These are phyloP conservation scores for Fusarium sp. DNA, from an alignment of 2,329 filamentous ascomycete species.

Conservation along the genomic window DNA sequence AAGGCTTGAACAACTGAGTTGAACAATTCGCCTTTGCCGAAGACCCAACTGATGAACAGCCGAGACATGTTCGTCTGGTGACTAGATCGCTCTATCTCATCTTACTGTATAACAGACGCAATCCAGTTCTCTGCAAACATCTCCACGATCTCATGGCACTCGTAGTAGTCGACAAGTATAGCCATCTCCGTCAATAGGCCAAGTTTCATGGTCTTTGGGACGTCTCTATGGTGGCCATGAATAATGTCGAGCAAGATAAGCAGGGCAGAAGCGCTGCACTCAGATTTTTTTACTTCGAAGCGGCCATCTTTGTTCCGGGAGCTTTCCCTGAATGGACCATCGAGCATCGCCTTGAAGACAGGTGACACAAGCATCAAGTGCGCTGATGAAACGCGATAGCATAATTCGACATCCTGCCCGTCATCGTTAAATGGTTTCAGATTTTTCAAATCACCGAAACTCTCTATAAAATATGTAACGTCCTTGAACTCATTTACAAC, in stretches of 20 bases:
- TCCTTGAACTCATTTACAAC: not conserved
- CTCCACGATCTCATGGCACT: constrained; percentile 36
- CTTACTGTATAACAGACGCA: fast-evolving
- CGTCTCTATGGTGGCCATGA: constrained; percentile 31
- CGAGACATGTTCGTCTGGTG: not conserved
- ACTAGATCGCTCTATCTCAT: fast-evolving
- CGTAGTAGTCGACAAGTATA: constrained; percentile 42
- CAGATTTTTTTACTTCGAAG: not conserved
- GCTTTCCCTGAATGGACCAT: not conserved
- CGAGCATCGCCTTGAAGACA: not conserved
- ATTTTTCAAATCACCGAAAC: not conserved
- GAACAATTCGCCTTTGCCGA: fast-evolving
- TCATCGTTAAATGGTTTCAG: not conserved
- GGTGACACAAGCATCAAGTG: not conserved
- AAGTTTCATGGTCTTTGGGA: constrained; percentile 15
- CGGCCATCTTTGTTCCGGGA: fast-evolving
- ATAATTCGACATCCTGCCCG: not conserved
- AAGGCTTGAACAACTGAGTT: too few relatives aligned
- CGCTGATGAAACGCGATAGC: not conserved
- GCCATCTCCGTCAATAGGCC: constrained; percentile 36
- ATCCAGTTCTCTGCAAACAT: not conserved
- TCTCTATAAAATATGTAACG: fast-evolving
- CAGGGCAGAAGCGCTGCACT: constrained; percentile 36
- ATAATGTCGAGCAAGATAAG: constrained; percentile 40
- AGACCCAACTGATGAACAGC: fast-evolving